Conservation (phyloP, 2,329 filamentous ascomycete species). For the Acrocalymma vagum region DNA sequence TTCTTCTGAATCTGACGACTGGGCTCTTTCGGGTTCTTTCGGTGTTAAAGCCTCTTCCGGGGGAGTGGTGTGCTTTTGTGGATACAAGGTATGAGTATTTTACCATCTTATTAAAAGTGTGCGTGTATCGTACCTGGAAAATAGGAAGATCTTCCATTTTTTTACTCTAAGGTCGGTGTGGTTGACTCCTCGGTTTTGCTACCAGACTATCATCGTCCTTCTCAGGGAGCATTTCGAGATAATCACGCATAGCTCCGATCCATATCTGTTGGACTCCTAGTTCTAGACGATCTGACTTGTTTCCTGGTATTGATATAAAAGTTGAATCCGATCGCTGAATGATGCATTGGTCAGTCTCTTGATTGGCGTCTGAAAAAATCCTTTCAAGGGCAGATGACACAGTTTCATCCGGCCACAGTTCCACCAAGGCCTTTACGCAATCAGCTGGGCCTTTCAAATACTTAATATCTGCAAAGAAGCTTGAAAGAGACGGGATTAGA, state of each 20-base stretch:
- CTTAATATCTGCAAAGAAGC: conserved; percentile 12
- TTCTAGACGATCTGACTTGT: conserved; percentile 2
- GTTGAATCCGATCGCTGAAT: conserved; percentile 33
- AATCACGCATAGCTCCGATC: conserved; percentile 10
- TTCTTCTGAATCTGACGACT: no score
- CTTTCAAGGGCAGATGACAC: conserved; percentile 3
- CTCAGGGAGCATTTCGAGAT: conserved; percentile 14
- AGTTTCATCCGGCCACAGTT: conserved; percentile 10
- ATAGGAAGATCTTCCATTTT: no score
- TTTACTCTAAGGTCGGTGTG: no score
- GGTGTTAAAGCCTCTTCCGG: no score
- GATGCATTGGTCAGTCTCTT: conserved; percentile 2
- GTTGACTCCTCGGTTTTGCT: no score
- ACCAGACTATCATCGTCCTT: conserved; percentile 8
- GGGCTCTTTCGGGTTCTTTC: no score
- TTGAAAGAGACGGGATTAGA: conserved; percentile 11
- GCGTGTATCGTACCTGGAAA: no score
- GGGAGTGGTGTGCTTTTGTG: no score
- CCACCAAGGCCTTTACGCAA: conserved; percentile 6
- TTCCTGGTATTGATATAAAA: conserved; percentile 21
- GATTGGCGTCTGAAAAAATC: conserved; percentile 14
- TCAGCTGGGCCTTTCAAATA: conserved; percentile 6
- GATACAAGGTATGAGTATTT: no score
- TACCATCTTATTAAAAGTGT: no score
- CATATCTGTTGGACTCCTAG: conserved; percentile 3